Base-by-base conservation (phyloP, 2,329 filamentous ascomycete genomes). In the Penicillium aurantiogriseum region DNA sequence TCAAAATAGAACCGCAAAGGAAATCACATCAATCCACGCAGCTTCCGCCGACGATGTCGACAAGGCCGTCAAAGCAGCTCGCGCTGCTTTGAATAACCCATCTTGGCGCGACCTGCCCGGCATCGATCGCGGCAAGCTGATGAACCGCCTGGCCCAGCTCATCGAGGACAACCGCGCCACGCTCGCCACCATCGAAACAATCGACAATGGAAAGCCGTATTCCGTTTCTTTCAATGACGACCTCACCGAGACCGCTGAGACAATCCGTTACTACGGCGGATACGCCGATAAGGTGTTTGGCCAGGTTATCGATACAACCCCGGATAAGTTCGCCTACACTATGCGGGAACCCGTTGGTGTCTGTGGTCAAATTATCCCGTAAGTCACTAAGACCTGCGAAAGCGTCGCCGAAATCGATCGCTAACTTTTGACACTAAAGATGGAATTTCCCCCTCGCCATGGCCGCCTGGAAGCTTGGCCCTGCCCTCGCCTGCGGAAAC, bases 251-350 rank as follows among this genome's bases (percentile, higher is more conserved):
- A 65, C 62, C 7, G 62, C 62, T 9, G 65, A 67, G 46, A 67
- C 65, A 15, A 64, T 68, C 13, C 66, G 66, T 13, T 68, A 68
- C 51, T 92, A 91, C 67, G 89, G 82, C 70, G 91, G 91, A 58
- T 94, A 88, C 85, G 89, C 90, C 67, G 90, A 95, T 81, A 95
- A 95, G 86, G 87, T 92, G 63, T 82, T 88, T 77, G 90, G 90
- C 76, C 90, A 91, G 81, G 89, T 90, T 55, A 85, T 92, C 62
- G 88, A 92, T 66, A 87, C 90, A 64, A 78, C 81, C 64, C 83
- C 85, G 46, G 87, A 89, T 63, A 90, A 86, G 74, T 90, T 93
- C 79, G 87, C 89, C 79, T 93, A 92, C 80, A 91, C 89, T 65
- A 80, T 82, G 70, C 83, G 85, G 61, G 89, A 94, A 82, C 89